Conservation (phyloP, 2,329 filamentous ascomycete species). For the Ambrosiella cleistominuta region DNA sequence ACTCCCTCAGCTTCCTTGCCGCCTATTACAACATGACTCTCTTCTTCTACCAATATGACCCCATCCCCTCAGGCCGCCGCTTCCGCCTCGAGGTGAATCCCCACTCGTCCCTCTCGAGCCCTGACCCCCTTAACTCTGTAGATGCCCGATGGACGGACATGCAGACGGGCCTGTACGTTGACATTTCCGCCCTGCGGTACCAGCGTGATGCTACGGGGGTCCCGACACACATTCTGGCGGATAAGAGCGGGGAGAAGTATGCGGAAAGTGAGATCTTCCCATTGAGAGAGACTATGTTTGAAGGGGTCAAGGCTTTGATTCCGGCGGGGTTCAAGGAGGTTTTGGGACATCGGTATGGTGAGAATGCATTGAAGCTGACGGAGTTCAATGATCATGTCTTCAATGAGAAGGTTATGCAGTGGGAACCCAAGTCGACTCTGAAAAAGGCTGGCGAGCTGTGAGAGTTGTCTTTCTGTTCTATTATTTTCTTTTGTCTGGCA, state of each 20-base stretch:
- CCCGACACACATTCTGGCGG: conserved; percentile 26
- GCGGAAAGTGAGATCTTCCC: conserved; percentile 44
- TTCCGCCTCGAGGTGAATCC: conserved; percentile 35
- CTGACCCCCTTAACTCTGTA: conserved; percentile 13
- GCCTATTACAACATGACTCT: conserved; percentile 45
- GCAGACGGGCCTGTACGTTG: conserved; percentile 29
- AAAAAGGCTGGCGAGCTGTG: conserved; percentile 5
- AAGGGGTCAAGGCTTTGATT: conserved; percentile 47
- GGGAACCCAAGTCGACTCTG: conserved; percentile 14
- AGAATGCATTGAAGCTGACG: conserved; percentile 31
- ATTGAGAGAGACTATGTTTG: conserved; percentile 49
- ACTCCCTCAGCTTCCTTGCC: conserved; percentile 48
- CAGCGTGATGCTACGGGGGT: conserved; percentile 24
- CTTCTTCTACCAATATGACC: conserved; percentile 26
- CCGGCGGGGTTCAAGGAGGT: conserved; percentile 44
- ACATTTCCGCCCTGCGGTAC: conserved; percentile 34
- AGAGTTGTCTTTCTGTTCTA: not conserved
- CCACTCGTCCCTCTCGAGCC: conserved; percentile 22
- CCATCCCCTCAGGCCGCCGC: conserved; percentile 23
- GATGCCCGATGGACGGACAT: conserved; percentile 34
- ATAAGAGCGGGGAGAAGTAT: conserved; percentile 34
- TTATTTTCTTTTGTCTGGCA: not conserved
- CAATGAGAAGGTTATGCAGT: conserved; percentile 22
- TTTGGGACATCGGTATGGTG: conserved; percentile 38
- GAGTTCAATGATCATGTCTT: conserved; percentile 32